Evolutionary conservation across 2,329 filamentous ascomycete genomes (phyloP), one percentile per base, ranked within the genome.

Genomic region (Fonsecaea monophora): DNA sequence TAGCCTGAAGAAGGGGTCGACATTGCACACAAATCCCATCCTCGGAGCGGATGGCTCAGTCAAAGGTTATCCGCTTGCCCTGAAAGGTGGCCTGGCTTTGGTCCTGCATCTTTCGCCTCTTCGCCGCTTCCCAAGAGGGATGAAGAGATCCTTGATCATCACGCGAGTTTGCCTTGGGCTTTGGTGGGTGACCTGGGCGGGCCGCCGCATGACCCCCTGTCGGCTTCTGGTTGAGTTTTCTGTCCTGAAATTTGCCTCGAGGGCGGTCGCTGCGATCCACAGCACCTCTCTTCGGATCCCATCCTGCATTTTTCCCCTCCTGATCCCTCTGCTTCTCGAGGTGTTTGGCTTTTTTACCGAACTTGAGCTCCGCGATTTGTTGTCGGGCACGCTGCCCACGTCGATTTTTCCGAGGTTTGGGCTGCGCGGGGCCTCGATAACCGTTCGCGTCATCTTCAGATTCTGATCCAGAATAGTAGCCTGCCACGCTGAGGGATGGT

Each of bases 71-170:
- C 79, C 88, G 89, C 80, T 85, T 89, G 32, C 87, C 87, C 63
- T 81, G 74, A 70, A 88, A 87, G 30, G 76, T 78, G 32, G 80
- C 78, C 38, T 75, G 76, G 74, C 81, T 81, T 67, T 81, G 78
- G 35, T 54, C 54, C 75, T 82, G 81, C 76, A 84, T 82, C 78
- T 89, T 89, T 13, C 84, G 83, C 73, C 82, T 82, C 78, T 85
- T 86, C 35, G 85, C 86, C 6, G 87, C 87, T 75, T 86, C 83
- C 87, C 87, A 90, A 62, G 85, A 88, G 21, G 87, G 87, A 82
- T 90, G 87, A 71, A 89, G 71, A 5, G 84, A 77, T 9, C 85
- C 85, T 50, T 79, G 77, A 65, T 87, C 84, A 67, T 78, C 70
- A 45, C 70, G 59, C 18, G 18, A 50, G 21, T 67, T 72, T 30